phyloP scores from a whole-genome alignment of 176 grass and related monocot species.

The Alopecurus myosuroides region DNA sequence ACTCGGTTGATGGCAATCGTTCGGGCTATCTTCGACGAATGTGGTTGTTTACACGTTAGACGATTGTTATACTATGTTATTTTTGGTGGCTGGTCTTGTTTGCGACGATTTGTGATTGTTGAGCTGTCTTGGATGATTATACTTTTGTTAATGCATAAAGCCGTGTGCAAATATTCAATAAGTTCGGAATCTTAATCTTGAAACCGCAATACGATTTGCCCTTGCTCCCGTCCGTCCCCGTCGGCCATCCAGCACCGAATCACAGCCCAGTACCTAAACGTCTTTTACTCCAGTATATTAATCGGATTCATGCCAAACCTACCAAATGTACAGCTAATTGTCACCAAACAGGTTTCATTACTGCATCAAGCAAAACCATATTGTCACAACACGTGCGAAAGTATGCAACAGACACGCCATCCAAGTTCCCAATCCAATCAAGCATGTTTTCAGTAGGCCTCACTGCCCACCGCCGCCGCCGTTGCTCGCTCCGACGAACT shows the following conservation, averaged over 20 bases:
- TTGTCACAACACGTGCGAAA: not conserved
- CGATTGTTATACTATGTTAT: no score
- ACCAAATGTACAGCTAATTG: not conserved
- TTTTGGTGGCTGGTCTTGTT: no score
- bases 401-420: not conserved
- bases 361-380: not conserved
- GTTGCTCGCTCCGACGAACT: no score
- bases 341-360: not conserved
- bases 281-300: not conserved
- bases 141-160: no score
- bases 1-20: no score
- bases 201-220: no score
- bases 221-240: not conserved
- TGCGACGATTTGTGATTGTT: no score
- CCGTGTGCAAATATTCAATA: no score
- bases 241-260: not conserved
- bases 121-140: no score
- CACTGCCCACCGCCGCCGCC: not conserved
- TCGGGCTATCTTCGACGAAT: no score
- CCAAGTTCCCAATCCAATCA: not conserved
- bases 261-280: not conserved
- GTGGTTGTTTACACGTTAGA: no score
- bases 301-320: not conserved
- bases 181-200: no score
- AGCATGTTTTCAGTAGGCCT: not conserved